These are phyloP conservation scores for Fusarium mundagurra DNA, from an alignment of 2,329 filamentous ascomycete genomes.

Conservation along the genomic window DNA sequence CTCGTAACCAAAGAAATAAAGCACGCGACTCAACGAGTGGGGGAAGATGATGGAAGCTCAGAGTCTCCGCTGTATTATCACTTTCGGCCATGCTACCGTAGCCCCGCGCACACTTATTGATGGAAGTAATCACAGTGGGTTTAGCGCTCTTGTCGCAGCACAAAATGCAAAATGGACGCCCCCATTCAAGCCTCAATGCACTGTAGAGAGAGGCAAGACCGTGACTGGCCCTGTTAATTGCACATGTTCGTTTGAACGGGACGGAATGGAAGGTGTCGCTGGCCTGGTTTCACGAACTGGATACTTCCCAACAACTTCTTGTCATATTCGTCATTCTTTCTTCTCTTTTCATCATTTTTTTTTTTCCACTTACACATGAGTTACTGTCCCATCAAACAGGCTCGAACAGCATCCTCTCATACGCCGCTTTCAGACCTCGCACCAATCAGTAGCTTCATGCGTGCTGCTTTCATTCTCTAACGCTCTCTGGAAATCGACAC, in stretches of 20 bases:
- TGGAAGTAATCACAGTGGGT: conserved; percentile 19
- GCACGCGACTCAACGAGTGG: conserved; percentile 35
- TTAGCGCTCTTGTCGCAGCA: conserved; percentile 23
- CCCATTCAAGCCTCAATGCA: conserved; percentile 17
- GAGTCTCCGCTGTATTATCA: conserved; percentile 2
- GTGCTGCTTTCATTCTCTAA: conserved; percentile 5
- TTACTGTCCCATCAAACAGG: background rate
- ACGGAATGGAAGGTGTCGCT: conserved; percentile 4
- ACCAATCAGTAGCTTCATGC: conserved; percentile 27
- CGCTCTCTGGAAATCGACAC: conserved; percentile 9
- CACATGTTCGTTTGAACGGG: conserved; percentile 17
- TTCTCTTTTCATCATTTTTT: background rate
- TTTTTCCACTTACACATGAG: background rate
- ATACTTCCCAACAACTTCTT: background rate
- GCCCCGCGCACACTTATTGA: conserved; percentile 17
- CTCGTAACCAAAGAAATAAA: background rate
- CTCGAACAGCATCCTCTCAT: background rate
- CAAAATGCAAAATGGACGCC: background rate
- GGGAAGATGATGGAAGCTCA: conserved; percentile 31
- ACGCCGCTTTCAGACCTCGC: conserved; percentile 1
- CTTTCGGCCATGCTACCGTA: background rate
- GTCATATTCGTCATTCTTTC: background rate
- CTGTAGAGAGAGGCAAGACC: conserved; percentile 1
- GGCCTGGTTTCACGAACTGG: background rate
- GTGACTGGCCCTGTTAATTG: conserved; percentile 3